Evolutionary conservation across 495 filamentous ascomycete species (phyloP).

Genomic region (Mytilinidion resinicola): DNA sequence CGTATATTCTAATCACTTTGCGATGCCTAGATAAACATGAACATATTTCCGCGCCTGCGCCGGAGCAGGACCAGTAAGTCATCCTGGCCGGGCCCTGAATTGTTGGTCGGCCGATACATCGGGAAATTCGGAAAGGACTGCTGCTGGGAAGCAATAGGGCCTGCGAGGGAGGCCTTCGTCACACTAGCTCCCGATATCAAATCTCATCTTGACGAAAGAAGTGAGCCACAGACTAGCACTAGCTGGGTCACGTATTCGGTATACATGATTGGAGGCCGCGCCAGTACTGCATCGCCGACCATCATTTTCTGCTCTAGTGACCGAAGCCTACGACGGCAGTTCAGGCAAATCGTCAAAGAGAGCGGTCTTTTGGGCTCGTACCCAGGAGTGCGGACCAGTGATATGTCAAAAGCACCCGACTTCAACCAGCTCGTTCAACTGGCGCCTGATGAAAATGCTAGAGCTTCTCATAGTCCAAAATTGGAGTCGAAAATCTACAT

Average conservation of each 20-base stretch:
- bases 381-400: slow-evolving; percentile 1
- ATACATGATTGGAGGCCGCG: slow-evolving; percentile 11
- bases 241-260: slow-evolving; percentile 15
- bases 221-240: slow-evolving; percentile 6
- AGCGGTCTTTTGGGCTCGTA: slow-evolving; percentile 5
- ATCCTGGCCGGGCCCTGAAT: slow-evolving; percentile 11
- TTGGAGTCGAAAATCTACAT: background rate
- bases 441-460: too few relatives aligned
- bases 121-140: slow-evolving; percentile 1
- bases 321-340: background rate
- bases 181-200: slow-evolving; percentile 10
- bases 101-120: slow-evolving; percentile 6
- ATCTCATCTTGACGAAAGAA: slow-evolving; percentile 6
- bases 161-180: slow-evolving; percentile 3
- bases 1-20: too few relatives aligned
- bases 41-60: too few relatives aligned
- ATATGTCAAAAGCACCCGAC: slow-evolving; percentile 7
- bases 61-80: too few relatives aligned
- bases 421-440: slow-evolving; percentile 14
- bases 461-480: background rate
- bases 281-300: slow-evolving; percentile 1
- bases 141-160: slow-evolving; percentile 15
- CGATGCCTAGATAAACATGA: too few relatives aligned
- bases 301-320: slow-evolving; percentile 14
- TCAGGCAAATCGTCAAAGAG: slow-evolving; percentile 3